Percentiles rank a stretch among this genome's conserved stretches.
These are phyloP conservation scores for Drechslerella dactyloides DNA, from an alignment of 2,329 filamentous ascomycete genomes.

Conservation along the genomic window DNA sequence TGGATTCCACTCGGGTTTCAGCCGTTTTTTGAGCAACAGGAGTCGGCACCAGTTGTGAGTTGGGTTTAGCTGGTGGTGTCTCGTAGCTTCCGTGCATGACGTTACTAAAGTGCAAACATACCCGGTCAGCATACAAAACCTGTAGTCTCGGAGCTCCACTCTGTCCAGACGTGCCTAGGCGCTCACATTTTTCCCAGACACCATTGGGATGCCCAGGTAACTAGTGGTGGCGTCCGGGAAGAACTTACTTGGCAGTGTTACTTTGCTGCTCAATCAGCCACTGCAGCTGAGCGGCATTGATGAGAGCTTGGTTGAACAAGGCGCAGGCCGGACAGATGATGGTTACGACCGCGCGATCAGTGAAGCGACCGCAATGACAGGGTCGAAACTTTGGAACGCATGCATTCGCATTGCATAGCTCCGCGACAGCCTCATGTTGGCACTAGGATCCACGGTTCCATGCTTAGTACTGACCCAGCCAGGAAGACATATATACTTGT, in stretches of 20 bases:
- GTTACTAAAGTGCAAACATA: conserved; percentile 7
- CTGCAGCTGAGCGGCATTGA: conserved; percentile 24
- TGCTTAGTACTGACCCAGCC: too few species aligned
- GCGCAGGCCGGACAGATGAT: conserved; percentile 34
- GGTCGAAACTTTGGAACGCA: not conserved
- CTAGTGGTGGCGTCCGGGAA: too few species aligned
- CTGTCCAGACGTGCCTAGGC: too few species aligned
- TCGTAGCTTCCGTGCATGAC: not conserved
- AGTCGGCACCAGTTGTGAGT: not conserved
- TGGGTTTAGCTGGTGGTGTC: not conserved
- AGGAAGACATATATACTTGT: not conserved
- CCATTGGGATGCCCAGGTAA: not conserved
- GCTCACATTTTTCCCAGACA: not conserved
- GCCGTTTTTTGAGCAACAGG: not conserved
- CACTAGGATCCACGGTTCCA: conserved; percentile 9
- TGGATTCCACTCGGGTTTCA: not conserved
- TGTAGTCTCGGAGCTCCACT: not conserved
- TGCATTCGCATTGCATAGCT: conserved; percentile 1
- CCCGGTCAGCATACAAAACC: not conserved
- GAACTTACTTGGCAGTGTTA: conserved; percentile 36
- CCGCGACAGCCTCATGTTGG: conserved; percentile 33
- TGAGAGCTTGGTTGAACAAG: conserved; percentile 8
- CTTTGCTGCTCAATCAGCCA: conserved; percentile 43
- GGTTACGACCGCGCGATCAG: conserved; percentile 4
- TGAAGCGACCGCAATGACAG: conserved; percentile 28